Conservation (phyloP, 2,329 filamentous ascomycete genomes). For the Cryphonectria naterciae region DNA sequence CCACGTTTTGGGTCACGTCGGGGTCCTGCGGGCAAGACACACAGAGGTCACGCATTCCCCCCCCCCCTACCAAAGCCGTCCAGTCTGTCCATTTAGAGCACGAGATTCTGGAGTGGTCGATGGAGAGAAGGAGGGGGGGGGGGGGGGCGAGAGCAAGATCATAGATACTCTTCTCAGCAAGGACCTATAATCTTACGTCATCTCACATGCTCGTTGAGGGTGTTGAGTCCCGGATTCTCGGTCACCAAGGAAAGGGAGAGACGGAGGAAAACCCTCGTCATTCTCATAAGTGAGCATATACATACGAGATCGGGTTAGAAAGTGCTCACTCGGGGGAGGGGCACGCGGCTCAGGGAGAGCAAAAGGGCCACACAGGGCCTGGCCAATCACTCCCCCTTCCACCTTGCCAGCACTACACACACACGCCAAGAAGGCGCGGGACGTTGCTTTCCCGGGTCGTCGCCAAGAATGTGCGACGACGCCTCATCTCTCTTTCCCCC, state of each 20-base stretch:
- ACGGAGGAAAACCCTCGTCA: not conserved
- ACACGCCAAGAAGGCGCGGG: not conserved
- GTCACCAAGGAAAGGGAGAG: not conserved
- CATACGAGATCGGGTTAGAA: not conserved
- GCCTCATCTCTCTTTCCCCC: not conserved
- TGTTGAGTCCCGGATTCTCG: not conserved
- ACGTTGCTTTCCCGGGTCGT: not conserved
- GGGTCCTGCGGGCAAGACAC: not conserved
- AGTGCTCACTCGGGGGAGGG: not conserved
- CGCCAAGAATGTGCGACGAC: not conserved
- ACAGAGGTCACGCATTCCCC: not conserved
- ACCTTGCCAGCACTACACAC: not conserved
- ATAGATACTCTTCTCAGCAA: not conserved
- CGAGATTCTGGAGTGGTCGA: not conserved
- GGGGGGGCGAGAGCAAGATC: not conserved
- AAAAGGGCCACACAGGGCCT: not conserved
- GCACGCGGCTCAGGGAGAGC: not conserved
- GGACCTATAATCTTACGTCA: constrained; percentile 12
- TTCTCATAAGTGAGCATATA: not conserved
- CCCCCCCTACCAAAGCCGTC: not conserved
- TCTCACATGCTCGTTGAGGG: not conserved
- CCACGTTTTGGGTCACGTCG: not conserved
- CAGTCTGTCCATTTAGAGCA: not conserved
- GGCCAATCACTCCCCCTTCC: not conserved
- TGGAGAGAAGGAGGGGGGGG: too few species aligned